A percentile compares a stretch with the other conserved stretches of the same genome.
Conservation (phyloP, 129 eudicot genomes). For the Gnaphalium uliginosum region DNA sequence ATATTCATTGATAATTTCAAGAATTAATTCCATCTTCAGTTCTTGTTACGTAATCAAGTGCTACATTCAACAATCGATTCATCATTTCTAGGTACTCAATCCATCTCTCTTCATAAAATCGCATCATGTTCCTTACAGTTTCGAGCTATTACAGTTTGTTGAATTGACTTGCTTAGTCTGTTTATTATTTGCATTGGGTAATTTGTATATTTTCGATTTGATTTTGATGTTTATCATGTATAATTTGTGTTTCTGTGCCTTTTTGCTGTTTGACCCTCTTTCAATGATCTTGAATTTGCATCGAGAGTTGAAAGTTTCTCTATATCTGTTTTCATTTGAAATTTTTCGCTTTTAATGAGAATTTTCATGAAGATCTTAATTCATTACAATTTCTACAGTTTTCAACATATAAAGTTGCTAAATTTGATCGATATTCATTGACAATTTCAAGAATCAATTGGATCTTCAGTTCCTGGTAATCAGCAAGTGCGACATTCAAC, state of each 20-base stretch:
- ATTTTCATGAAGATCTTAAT: no score
- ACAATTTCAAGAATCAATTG: no score
- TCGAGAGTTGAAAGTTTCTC: no score
- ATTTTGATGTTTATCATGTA: neutral
- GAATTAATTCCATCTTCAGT: neutral
- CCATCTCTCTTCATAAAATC: neutral
- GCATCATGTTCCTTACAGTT: neutral
- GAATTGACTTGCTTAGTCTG: neutral
- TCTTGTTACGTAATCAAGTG: neutral
- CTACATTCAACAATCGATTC: neutral
- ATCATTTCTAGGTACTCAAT: neutral
- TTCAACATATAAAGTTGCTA: no score
- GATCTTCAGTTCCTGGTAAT: neutral
- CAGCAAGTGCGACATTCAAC: neutral
- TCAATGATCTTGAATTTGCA: no score
- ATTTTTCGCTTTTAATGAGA: no score
- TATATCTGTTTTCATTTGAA: no score
- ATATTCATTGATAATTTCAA: neutral
- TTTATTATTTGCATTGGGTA: neutral
- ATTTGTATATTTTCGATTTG: neutral
- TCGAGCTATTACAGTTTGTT: neutral
- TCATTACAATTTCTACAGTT: no score
- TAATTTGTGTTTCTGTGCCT: no score
- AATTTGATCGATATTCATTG: no score
- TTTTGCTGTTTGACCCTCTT: no score